These are phyloP conservation scores for Pseudomonodictys pantanalensis DNA, from an alignment of 495 filamentous ascomycete genomes.

Conservation along the genomic window DNA sequence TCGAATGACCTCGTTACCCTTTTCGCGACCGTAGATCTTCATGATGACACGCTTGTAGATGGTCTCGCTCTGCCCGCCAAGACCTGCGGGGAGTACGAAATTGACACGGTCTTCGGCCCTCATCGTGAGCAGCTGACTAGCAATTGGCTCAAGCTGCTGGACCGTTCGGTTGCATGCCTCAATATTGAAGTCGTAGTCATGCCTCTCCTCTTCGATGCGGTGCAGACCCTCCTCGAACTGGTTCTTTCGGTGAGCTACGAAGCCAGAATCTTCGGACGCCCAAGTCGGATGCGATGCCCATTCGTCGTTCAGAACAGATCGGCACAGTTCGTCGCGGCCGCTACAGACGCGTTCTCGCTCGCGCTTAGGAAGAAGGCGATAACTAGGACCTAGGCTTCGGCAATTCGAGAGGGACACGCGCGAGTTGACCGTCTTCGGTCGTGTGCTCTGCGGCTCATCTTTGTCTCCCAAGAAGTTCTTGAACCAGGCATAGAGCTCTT, in stretches of 20 bases:
- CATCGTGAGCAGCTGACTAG: slow-evolving; percentile 78
- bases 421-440: slow-evolving; percentile 66
- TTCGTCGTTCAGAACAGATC: slow-evolving; percentile 88
- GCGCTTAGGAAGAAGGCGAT: slow-evolving; percentile 82
- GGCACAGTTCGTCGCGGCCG: slow-evolving; percentile 90
- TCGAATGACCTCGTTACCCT: slow-evolving; percentile 74
- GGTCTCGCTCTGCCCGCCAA: slow-evolving; percentile 89
- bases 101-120: slow-evolving; percentile 62
- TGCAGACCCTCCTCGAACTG: slow-evolving; percentile 87
- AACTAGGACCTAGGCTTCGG: slow-evolving; percentile 88
- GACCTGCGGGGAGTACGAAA: slow-evolving; percentile 74
- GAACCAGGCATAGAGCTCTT: slow-evolving; percentile 82
- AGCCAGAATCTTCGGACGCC: slow-evolving; percentile 97
- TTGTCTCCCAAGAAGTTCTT: slow-evolving; percentile 70
- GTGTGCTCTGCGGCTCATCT: slow-evolving; percentile 73
- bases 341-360: slow-evolving; percentile 85
- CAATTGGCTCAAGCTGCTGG: slow-evolving; percentile 90
- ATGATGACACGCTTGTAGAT: slow-evolving; percentile 96
- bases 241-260: slow-evolving; percentile 97
- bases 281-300: slow-evolving; percentile 99
- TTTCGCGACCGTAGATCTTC: slow-evolving; percentile 92
- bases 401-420: slow-evolving; percentile 89
- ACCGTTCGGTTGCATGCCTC: slow-evolving; percentile 91
- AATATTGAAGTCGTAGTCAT: slow-evolving; percentile 98
- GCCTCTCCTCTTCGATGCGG: slow-evolving; percentile 94